phyloP scores from a whole-genome alignment of 2,329 filamentous ascomycete genomes.

The Plenodomus tracheiphilus region DNA sequence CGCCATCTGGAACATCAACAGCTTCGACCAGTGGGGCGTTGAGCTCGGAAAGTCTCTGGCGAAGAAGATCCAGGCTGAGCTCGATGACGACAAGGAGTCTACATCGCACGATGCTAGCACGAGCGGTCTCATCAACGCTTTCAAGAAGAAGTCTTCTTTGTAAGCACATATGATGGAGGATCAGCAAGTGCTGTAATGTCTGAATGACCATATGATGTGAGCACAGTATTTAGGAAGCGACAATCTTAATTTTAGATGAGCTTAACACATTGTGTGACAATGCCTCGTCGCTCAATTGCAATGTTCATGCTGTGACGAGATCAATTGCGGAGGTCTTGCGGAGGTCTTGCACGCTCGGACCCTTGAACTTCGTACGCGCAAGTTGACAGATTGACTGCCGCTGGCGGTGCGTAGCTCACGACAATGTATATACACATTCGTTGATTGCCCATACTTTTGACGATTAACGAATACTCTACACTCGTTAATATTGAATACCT shows the following conservation, averaged over 20 bases:
- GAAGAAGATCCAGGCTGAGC: slow-evolving; percentile 69
- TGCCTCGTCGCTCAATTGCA: neutral
- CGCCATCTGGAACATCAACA: slow-evolving; percentile 99
- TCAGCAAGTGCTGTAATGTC: slow-evolving; percentile 7
- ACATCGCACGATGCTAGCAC: slow-evolving; percentile 84
- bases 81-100: slow-evolving; percentile 75
- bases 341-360: neutral
- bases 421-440: neutral
- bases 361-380: neutral
- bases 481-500: neutral
- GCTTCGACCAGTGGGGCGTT: slow-evolving; percentile 99
- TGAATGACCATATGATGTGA: slow-evolving; percentile 12
- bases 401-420: neutral
- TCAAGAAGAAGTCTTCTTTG: slow-evolving; percentile 73
- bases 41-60: slow-evolving; percentile 96
- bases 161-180: slow-evolving; percentile 13
- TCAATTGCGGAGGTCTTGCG: neutral
- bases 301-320: neutral
- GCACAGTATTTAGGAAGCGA: slow-evolving; percentile 6
- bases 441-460: neutral
- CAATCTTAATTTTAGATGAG: slow-evolving; percentile 5
- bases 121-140: slow-evolving; percentile 84
- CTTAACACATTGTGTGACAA: neutral
- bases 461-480: neutral
- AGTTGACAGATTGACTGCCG: neutral